phyloP scores from a whole-genome alignment of 495 filamentous ascomycete species.

The Hypoxylon crocopeplum region DNA sequence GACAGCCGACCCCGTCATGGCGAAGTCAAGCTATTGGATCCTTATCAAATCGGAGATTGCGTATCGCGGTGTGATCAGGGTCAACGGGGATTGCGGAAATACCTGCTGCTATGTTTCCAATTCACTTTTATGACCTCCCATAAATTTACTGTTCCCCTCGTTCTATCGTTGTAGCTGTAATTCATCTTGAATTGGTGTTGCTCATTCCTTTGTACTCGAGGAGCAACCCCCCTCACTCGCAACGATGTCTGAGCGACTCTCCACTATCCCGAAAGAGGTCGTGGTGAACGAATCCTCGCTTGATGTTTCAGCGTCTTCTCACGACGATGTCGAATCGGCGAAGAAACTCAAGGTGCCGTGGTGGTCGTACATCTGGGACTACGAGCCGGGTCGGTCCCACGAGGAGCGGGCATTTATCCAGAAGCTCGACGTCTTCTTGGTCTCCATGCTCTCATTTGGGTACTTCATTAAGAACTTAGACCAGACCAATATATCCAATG shows the following conservation, averaged over 20 bases:
- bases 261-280: slow-evolving; percentile 19
- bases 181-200: not conserved
- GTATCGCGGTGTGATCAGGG: slow-evolving; percentile 1
- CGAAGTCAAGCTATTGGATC: slow-evolving; percentile 15
- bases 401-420: slow-evolving; percentile 37
- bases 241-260: slow-evolving; percentile 19
- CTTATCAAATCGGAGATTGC: slow-evolving; percentile 24
- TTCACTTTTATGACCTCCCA: not conserved
- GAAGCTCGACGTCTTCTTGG: slow-evolving; percentile 44
- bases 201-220: not conserved
- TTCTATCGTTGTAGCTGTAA: not conserved
- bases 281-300: slow-evolving; percentile 16
- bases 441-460: slow-evolving; percentile 47
- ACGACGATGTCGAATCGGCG: not conserved
- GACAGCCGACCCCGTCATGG: slow-evolving; percentile 33
- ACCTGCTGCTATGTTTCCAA: not conserved
- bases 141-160: not conserved
- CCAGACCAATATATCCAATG: slow-evolving; percentile 50
- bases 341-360: slow-evolving; percentile 25
- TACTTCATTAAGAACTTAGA: slow-evolving; percentile 55
- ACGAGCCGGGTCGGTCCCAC: slow-evolving; percentile 32
- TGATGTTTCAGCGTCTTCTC: slow-evolving; percentile 10
- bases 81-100: not conserved
- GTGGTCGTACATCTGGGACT: slow-evolving; percentile 40
- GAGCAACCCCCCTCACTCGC: not conserved